These are phyloP conservation scores for Tolypocladium capitatum DNA, from an alignment of 2,329 filamentous ascomycete genomes.

Conservation along the genomic window DNA sequence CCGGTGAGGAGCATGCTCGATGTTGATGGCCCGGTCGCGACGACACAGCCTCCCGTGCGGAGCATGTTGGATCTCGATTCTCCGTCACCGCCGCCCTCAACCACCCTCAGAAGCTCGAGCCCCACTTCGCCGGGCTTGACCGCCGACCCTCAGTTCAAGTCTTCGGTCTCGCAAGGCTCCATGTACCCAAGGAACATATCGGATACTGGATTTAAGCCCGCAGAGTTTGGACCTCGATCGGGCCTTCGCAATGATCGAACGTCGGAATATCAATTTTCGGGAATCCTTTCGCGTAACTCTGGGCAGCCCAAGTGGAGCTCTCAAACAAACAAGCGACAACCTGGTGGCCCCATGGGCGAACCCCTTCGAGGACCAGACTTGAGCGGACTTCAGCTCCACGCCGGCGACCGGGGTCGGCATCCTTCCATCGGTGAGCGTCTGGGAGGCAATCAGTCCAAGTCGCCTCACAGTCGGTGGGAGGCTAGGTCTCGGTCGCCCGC, in stretches of 20 bases:
- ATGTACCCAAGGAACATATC: slow-evolving; percentile 40
- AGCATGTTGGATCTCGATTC: slow-evolving; percentile 40
- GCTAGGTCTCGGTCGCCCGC: slow-evolving; percentile 26
- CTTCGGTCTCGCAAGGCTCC: slow-evolving; percentile 8
- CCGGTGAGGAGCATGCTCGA: slow-evolving; percentile 55
- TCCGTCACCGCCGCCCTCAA: slow-evolving; percentile 16
- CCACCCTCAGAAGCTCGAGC: slow-evolving; percentile 17
- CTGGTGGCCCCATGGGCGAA: slow-evolving; percentile 32
- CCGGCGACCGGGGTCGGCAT: slow-evolving; percentile 29
- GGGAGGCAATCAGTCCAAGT: slow-evolving; percentile 33
- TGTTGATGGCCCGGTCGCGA: slow-evolving; percentile 30
- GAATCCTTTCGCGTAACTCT: slow-evolving; percentile 39
- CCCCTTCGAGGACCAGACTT: slow-evolving; percentile 39
- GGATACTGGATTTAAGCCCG: slow-evolving; percentile 35
- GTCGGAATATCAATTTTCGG: slow-evolving; percentile 47
- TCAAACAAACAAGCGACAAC: slow-evolving; percentile 13
- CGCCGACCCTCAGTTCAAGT: slow-evolving; percentile 9
- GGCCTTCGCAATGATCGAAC: slow-evolving; percentile 27
- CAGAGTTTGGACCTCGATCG: slow-evolving; percentile 27
- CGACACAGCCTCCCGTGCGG: slow-evolving; percentile 26
- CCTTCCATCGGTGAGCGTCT: slow-evolving; percentile 23
- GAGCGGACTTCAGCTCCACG: slow-evolving; percentile 33
- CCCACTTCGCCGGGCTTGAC: slow-evolving; percentile 17
- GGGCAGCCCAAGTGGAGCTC: slow-evolving; percentile 27
- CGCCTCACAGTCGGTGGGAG: slow-evolving; percentile 34